Base-by-base conservation (phyloP, 106 monocot genomes). In the Phalaenopsis aphrodite region DNA sequence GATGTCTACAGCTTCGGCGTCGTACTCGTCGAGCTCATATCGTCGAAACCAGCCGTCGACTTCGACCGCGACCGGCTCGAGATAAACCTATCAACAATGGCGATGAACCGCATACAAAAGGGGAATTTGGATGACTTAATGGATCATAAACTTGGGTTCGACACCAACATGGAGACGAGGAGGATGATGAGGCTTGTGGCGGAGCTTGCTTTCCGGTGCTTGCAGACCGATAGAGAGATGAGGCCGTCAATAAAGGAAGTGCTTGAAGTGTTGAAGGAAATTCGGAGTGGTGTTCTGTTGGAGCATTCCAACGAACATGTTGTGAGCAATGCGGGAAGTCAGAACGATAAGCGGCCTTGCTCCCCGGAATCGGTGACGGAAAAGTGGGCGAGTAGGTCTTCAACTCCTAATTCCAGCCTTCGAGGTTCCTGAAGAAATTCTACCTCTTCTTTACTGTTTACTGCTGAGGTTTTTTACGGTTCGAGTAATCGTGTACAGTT, bases 11-110 rank as follows among this genome's bases (percentile, higher is more conserved):
- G 81, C 57, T 81, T 55, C 41, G 81, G 81, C 30, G 81, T 81
- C 9, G 81, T 81, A 7, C 78, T 91, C 5, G 81, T 86, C 42
- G 86, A 91, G 72, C 82, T 91, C 17, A 68, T 91, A 49, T 82
- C 89, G 0, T 89, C 89, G 4, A 86, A 77, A 85, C 87, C 82
- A 1, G 89, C 89, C 6, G 89, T 89, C 15, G 89, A 89, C 58
- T 36, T 89, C 36, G 80, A 24, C 15, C 69, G 89, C 49, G 14
- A 66, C 17, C 73, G 80, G 18, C 57, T 37, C 17, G 89, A 89
- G 75, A 83, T 89, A 39, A 89, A 86, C 79, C 61, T 89, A 23
- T 82, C 89, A 3, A 84, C 47, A 49, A 79, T 86, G 84, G 89
- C 85, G 8, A 52, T 87, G 21, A 75, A 52, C 56, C 85, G 68